Base-by-base conservation (phyloP, 495 filamentous ascomycete species). In the Daldinia bambusicola region DNA sequence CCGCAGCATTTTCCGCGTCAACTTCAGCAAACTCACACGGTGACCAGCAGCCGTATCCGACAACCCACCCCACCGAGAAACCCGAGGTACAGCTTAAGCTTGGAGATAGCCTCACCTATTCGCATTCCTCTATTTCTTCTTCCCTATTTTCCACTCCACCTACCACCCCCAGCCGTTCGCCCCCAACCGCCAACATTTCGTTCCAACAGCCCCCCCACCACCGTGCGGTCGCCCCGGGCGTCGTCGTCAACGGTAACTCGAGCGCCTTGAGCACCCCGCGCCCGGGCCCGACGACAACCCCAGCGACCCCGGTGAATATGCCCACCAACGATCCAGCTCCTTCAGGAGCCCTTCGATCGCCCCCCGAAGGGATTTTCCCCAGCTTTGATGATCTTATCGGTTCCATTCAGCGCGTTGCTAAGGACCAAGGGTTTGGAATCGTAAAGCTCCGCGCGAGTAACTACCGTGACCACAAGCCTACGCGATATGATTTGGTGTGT, bases 401-500 rank as follows among this genome's bases (percentile, higher is more conserved):
- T 6, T 69, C 81, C 2, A 79, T 84, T 6, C 83, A 84, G 66
- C 75, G 77, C 7, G 74, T 78, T 0, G 83, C 82, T 0, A 85
- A 84, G 71, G 82, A 84, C 43, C 82, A 84, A 56, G 83, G 83
- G 50, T 85, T 83, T 61, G 79, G 79, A 20, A 76, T 85, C 2
- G 83, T 85, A 40, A 85, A 85, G 78, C 75, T 85, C 0, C 81
- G 83, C 5, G 80, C 83, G 0, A 83, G 80, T 76, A 85, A 85
- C 53, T 85, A 85, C 55, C 81, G 83, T 6, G 83, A 85, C 18
- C 75, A 78, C 31, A 85, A 84, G 63, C 81, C 83, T 0, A 85
- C 83, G 20, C 78, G 83, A 20, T 85, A 84, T 70, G 83, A 85
- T 41, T 74, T 85, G 0, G 83, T 85, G 2, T 85, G 83, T 74